Base-by-base conservation (phyloP, 2,329 filamentous ascomycete species). In the Cyphellophora attinorum region DNA sequence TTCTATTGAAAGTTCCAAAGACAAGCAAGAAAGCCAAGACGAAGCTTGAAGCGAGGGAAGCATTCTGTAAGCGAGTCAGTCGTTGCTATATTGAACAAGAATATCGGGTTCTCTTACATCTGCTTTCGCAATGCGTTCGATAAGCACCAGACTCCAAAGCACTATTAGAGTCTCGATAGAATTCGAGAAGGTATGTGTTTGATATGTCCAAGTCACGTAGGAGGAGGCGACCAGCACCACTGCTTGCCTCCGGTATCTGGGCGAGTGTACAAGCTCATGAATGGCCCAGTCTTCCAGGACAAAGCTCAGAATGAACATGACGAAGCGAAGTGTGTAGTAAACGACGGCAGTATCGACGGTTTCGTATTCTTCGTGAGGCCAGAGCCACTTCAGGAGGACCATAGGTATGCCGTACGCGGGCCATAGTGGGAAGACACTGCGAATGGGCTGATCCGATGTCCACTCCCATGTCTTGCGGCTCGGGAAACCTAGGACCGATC, bases 131-230 rank as follows among this genome's bases (percentile, higher is more conserved):
- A 96, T 91, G 55, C 89, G 79, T 58, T 84, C 78, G 42, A 95
- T 88, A 57, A 98, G 64, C 31, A 96, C 88, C 58, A 98, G 63
- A 52, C 83, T 88, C 91, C 91, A 98, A 35, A 85, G 75, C 33
- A 98, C 86, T 33, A 89, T 72, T 49, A 98, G 67, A 3, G 91
- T 96, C 65, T 98, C 91, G 47, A 96, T 74, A 42, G 89, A 93
- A 62, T 98, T 98, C 44, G 89, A 96, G 59, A 98, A 96, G 10
- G 91, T 96, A 61, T 98, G 91, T 12, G 85, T 91, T 62, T 98
- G 91, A 62, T 89, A 94, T 29, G 89, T 95, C 89, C 91, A 98
- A 31, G 91, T 98, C 49, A 95, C 89, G 61, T 96, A 98, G 16
- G 86, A 95, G 17, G 89, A 96, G 29, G 89, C 86, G 41, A 95